Percentiles rank a stretch among this genome's conserved stretches.
phyloP scores from a whole-genome alignment of 2,329 filamentous ascomycete species.

The Aspergillus pseudotamarii region DNA sequence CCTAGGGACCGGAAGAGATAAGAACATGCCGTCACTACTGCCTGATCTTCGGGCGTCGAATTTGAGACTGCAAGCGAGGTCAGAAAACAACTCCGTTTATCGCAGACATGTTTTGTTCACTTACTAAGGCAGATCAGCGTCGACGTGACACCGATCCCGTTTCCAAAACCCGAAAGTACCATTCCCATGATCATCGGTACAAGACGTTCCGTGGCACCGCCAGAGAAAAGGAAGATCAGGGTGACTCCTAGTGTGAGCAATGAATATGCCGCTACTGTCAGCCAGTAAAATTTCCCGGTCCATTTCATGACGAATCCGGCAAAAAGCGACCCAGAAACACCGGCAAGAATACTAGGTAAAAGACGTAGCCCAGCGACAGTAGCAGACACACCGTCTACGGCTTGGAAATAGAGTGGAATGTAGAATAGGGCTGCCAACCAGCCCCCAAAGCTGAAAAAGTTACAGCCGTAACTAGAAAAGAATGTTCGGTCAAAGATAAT shows the following conservation, averaged over 20 bases:
- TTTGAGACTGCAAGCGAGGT: slow-evolving; percentile 61
- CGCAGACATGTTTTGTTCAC: slow-evolving; percentile 21
- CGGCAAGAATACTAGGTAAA: slow-evolving; percentile 65
- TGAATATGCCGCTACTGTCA: slow-evolving; percentile 63
- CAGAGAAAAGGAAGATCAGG: slow-evolving; percentile 61
- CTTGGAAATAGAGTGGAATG: slow-evolving; percentile 78
- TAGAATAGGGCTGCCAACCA: slow-evolving; percentile 68
- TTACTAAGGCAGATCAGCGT: slow-evolving; percentile 68
- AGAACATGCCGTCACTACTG: slow-evolving; percentile 75
- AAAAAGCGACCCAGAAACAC: slow-evolving; percentile 66
- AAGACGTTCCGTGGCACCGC: slow-evolving; percentile 53
- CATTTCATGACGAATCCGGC: slow-evolving; percentile 69
- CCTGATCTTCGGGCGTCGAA: slow-evolving; percentile 66
- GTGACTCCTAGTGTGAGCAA: slow-evolving; percentile 58
- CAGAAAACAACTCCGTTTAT: slow-evolving; percentile 8
- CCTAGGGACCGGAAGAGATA: slow-evolving; percentile 80
- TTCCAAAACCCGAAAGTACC: slow-evolving; percentile 56
- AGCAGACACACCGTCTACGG: slow-evolving; percentile 65
- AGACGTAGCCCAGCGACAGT: slow-evolving; percentile 66
- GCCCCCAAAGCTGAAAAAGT: slow-evolving; percentile 70
- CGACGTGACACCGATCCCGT: slow-evolving; percentile 67
- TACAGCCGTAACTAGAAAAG: slow-evolving; percentile 69
- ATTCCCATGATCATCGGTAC: slow-evolving; percentile 61
- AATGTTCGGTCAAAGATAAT: slow-evolving; percentile 70
- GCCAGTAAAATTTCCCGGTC: slow-evolving; percentile 71